phyloP scores from a whole-genome alignment of 495 filamentous ascomycete species.

The Pseudotulostoma volvatum region DNA sequence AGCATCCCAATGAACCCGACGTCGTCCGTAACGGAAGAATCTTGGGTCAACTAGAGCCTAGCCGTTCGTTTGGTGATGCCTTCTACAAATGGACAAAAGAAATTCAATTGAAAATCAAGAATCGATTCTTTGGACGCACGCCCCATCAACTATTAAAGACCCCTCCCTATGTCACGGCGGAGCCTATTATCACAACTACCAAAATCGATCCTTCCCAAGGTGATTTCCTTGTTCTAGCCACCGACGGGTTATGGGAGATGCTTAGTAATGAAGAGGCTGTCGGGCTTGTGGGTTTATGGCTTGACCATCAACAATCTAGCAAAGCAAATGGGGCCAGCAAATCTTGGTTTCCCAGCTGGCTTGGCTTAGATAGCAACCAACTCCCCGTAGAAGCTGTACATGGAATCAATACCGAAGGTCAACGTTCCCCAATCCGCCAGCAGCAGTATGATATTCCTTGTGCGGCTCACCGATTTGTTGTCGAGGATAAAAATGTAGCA shows the following conservation, averaged over 20 bases:
- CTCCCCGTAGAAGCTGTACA: constrained; percentile 36
- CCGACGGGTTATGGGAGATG: constrained; percentile 98
- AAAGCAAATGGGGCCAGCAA: constrained; percentile 23
- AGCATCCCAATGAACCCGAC: constrained; percentile 74
- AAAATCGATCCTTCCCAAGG: constrained; percentile 78
- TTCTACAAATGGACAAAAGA: constrained; percentile 90
- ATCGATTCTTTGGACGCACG: constrained; percentile 68
- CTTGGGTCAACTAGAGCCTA: constrained; percentile 80
- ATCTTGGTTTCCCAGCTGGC: constrained; percentile 34
- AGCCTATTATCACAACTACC: constrained; percentile 90
- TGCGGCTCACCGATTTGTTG: constrained; percentile 65
- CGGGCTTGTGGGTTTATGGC: constrained; percentile 89
- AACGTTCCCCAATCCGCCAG: constrained; percentile 61
- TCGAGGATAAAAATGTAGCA: constrained; percentile 90
- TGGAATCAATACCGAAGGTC: constrained; percentile 37
- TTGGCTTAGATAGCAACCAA: constrained; percentile 25
- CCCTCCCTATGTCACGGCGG: constrained; percentile 94
- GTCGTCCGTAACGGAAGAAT: constrained; percentile 80
- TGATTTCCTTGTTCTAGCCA: constrained; percentile 93
- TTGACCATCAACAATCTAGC: constrained; percentile 52
- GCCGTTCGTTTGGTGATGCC: constrained; percentile 88
- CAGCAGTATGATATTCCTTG: constrained; percentile 63
- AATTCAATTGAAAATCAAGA: constrained; percentile 62
- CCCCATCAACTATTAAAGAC: constrained; percentile 60
- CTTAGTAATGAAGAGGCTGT: constrained; percentile 96